Conservation (phyloP, 1,284 basidiomycete species). For the Ustilago loliicola region DNA sequence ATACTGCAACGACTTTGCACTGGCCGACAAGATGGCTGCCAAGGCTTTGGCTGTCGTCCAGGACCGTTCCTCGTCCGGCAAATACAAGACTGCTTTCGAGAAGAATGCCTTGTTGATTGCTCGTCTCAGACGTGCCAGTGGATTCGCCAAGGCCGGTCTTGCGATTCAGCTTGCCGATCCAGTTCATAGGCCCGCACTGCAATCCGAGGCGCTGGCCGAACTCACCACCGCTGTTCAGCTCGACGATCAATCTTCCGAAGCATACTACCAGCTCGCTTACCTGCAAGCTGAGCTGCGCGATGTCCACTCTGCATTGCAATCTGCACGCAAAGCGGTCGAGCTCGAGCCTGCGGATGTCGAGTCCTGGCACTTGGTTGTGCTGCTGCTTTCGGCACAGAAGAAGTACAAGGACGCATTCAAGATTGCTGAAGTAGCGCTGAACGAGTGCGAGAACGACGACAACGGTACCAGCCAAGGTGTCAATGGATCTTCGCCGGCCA, state of each 20-base stretch:
- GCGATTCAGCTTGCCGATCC: slow-evolving; percentile 48
- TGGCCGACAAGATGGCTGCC: slow-evolving; percentile 53
- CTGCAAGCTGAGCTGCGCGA: slow-evolving; percentile 78
- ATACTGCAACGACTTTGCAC: slow-evolving; percentile 48
- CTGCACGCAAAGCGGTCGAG: slow-evolving; percentile 81
- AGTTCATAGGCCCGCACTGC: slow-evolving; percentile 33
- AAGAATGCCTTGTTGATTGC: slow-evolving; percentile 38
- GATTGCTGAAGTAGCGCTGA: slow-evolving; percentile 78
- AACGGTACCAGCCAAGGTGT: slow-evolving; percentile 70
- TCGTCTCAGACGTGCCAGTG: slow-evolving; percentile 51
- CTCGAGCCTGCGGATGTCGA: slow-evolving; percentile 80
- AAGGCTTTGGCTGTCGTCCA: slow-evolving; percentile 53
- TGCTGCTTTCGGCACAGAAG: slow-evolving; percentile 83
- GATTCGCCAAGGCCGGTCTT: slow-evolving; percentile 48
- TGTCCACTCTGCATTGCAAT: slow-evolving; percentile 78
- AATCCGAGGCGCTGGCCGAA: slow-evolving; percentile 65
- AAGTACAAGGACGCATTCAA: slow-evolving; percentile 84
- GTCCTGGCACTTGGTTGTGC: slow-evolving; percentile 91
- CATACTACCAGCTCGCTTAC: slow-evolving; percentile 74
- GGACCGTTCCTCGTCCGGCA: slow-evolving; percentile 19
- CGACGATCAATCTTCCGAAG: slow-evolving; percentile 76
- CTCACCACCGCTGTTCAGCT: slow-evolving; percentile 76
- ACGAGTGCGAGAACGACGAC: slow-evolving; percentile 64
- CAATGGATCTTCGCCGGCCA: slow-evolving; percentile 61
- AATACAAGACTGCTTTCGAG: slow-evolving; percentile 33